These are phyloP conservation scores for Strobilomyces dryophilus DNA, from an alignment of 768 basidiomycete species.

Conservation along the genomic window DNA sequence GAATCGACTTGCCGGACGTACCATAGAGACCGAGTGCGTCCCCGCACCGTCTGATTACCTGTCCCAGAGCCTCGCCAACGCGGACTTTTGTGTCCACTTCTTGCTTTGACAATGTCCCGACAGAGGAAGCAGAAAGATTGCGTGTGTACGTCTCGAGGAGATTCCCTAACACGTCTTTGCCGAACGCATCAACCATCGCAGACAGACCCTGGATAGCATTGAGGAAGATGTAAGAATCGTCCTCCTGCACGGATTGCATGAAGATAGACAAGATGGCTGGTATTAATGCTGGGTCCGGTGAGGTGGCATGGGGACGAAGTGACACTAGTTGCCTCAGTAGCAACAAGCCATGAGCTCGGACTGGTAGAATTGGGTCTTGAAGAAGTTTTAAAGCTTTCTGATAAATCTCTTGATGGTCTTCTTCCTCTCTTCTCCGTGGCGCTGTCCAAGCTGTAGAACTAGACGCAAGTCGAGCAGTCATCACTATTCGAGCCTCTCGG, in stretches of 20 bases:
- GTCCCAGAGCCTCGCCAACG: slow-evolving; percentile 81
- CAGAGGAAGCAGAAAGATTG: slow-evolving; percentile 40
- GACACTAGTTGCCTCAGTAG: slow-evolving; percentile 76
- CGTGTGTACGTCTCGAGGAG: slow-evolving; percentile 67
- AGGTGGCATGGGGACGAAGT: slow-evolving; percentile 17
- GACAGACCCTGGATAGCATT: slow-evolving; percentile 89
- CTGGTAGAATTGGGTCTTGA: slow-evolving; percentile 89
- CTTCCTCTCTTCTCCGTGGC: slow-evolving; percentile 16
- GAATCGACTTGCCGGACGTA: slow-evolving; percentile 31
- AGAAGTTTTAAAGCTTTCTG: slow-evolving; percentile 84
- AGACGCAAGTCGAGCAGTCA: slow-evolving; percentile 75
- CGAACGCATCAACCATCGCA: slow-evolving; percentile 73
- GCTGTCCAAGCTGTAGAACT: slow-evolving; percentile 36
- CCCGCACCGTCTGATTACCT: slow-evolving; percentile 72
- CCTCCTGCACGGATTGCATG: slow-evolving; percentile 78
- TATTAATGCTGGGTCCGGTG: slow-evolving; percentile 54
- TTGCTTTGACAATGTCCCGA: slow-evolving; percentile 40
- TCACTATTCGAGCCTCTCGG: slow-evolving; percentile 77
- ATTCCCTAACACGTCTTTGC: slow-evolving; percentile 59
- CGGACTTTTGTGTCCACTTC: slow-evolving; percentile 74
- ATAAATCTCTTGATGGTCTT: slow-evolving; percentile 59
- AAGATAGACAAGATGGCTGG: slow-evolving; percentile 89
- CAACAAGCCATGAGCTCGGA: slow-evolving; percentile 88
- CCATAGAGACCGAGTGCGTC: slow-evolving; percentile 65
- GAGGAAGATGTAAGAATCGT: slow-evolving; percentile 93